A percentile compares a stretch with the other conserved stretches of the same genome.
Evolutionary conservation across 148 eudicot genomes (phyloP).

Genomic region (Camellia lanceoleosa): DNA sequence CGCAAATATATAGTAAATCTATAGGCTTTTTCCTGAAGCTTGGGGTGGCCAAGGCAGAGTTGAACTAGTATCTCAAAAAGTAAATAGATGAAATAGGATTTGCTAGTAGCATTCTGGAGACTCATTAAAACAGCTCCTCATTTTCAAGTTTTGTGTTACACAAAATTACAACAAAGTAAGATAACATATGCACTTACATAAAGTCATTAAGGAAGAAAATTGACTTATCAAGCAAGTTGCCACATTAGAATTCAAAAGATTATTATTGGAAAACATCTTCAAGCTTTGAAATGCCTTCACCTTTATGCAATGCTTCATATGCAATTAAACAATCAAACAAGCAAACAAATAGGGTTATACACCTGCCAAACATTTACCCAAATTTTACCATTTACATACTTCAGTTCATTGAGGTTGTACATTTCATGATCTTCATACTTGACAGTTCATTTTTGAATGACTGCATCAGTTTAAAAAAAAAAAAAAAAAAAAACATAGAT

Average conservation of each 20-base stretch:
- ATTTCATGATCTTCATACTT: conserved; percentile 66
- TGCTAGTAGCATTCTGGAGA: background rate
- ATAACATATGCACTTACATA: background rate
- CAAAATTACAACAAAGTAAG: background rate
- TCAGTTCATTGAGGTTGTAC: conserved; percentile 78
- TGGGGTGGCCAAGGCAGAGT: background rate
- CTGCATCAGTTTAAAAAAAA: conserved; percentile 35
- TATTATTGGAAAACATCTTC: background rate
- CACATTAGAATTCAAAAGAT: background rate
- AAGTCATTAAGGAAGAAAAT: background rate
- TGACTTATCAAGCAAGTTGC: background rate
- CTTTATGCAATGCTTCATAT: background rate
- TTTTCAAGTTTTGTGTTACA: background rate
- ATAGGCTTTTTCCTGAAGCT: no score
- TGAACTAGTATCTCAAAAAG: background rate
- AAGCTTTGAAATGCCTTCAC: background rate
- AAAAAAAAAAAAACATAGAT: conserved; percentile 6
- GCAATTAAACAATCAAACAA: background rate
- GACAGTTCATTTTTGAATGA: conserved; percentile 44
- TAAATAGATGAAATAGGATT: conserved; percentile 4
- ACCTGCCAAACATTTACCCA: conserved; percentile 96
- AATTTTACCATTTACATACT: conserved; percentile 81
- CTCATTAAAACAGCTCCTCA: conserved; percentile 2
- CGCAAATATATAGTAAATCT: no score
- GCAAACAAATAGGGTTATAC: conserved; percentile 17